Evolutionary conservation across 441 rosid species (phyloP).

Genomic region (Cnidoscolus chayamansa): DNA sequence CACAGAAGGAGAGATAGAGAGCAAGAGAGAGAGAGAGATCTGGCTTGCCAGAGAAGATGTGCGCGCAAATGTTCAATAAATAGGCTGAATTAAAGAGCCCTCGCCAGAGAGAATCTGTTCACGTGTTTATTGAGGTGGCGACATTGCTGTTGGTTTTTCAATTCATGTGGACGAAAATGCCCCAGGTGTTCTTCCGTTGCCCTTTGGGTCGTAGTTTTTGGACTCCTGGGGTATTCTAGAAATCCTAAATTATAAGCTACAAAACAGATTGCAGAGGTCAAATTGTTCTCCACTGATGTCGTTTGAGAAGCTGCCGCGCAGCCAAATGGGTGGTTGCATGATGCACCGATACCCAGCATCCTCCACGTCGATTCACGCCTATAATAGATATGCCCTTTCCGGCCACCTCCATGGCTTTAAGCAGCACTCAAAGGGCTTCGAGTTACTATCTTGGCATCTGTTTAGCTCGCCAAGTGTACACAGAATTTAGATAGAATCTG

Average conservation of each 20-base stretch:
- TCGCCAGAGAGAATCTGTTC: conserved; percentile 27
- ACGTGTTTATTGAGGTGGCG: conserved; percentile 27
- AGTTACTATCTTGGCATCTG: background rate
- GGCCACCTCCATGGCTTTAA: conserved; percentile 11
- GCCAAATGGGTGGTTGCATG: conserved; percentile 70
- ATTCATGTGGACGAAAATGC: background rate
- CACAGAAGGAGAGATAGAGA: background rate
- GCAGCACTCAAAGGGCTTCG: background rate
- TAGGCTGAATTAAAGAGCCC: background rate
- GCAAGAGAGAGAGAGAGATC: background rate
- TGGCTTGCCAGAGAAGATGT: background rate
- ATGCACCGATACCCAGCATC: conserved; percentile 23
- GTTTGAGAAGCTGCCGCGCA: background rate
- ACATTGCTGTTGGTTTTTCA: background rate
- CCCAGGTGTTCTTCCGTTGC: background rate
- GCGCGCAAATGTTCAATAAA: no score
- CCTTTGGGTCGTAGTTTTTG: background rate
- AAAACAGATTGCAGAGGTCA: background rate
- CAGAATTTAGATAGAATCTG: background rate
- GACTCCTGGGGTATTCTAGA: conserved; percentile 4
- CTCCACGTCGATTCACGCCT: conserved; percentile 36
- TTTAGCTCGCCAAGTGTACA: background rate
- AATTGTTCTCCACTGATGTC: background rate
- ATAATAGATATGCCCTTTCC: conserved; percentile 1
- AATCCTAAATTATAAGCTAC: background rate